Evolutionary conservation across 2,329 filamentous ascomycete species (phyloP).

Genomic region (Fusarium ambrosium): DNA sequence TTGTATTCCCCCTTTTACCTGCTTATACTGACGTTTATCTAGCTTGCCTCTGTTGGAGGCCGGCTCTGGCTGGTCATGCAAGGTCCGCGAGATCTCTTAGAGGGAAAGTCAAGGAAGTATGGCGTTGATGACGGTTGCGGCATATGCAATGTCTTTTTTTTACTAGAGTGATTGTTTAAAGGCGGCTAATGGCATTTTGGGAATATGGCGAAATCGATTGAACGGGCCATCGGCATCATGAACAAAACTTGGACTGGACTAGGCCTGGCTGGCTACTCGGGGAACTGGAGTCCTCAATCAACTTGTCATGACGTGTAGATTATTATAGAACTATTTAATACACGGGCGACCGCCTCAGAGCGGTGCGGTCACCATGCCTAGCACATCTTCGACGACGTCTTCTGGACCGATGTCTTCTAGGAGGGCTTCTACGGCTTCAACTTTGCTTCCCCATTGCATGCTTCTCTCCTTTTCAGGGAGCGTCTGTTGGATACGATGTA

Average conservation of each 20-base stretch:
- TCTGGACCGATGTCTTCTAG: slow-evolving; percentile 73
- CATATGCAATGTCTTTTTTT: slow-evolving; percentile 42
- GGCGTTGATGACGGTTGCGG: slow-evolving; percentile 44
- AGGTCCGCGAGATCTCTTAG: slow-evolving; percentile 80
- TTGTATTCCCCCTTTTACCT: neutral
- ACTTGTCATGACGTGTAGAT: slow-evolving; percentile 42
- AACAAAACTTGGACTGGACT: slow-evolving; percentile 34
- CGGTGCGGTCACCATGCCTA: slow-evolving; percentile 69
- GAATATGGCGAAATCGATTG: slow-evolving; percentile 38
- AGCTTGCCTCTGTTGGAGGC: slow-evolving; percentile 87
- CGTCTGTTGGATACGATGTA: slow-evolving; percentile 83
- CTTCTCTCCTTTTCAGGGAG: slow-evolving; percentile 82
- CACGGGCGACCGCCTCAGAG: slow-evolving; percentile 44
- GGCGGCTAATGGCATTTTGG: slow-evolving; percentile 43
- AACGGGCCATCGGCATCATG: slow-evolving; percentile 33
- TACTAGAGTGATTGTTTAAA: slow-evolving; percentile 34
- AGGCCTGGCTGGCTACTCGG: slow-evolving; percentile 31
- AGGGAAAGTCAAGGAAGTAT: slow-evolving; percentile 34
- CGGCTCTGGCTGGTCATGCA: slow-evolving; percentile 91
- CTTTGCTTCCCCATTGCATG: slow-evolving; percentile 91
- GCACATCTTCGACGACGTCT: slow-evolving; percentile 74
- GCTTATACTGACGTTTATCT: slow-evolving; percentile 29
- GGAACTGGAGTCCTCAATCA: slow-evolving; percentile 37
- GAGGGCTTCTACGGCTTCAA: slow-evolving; percentile 75
- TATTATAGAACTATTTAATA: slow-evolving; percentile 49